A percentile compares a stretch with the other conserved stretches of the same genome.
These are phyloP conservation scores for Ophiocordyceps polyrhachis-furcata DNA, from an alignment of 2,329 filamentous ascomycete genomes.

Conservation along the genomic window DNA sequence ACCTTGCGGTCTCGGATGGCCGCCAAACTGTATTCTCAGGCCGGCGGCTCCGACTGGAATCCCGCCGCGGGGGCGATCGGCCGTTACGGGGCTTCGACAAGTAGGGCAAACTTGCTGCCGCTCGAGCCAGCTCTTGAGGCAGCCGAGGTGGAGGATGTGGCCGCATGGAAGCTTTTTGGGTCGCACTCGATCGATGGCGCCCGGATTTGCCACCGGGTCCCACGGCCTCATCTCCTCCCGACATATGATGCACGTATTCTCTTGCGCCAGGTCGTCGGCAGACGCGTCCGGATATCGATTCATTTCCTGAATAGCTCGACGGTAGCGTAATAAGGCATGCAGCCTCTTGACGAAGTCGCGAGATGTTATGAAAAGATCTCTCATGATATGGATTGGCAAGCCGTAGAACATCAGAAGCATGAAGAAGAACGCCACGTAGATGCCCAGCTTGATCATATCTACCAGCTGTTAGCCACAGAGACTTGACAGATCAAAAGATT, in stretches of 20 bases:
- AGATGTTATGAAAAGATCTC: conserved; percentile 86
- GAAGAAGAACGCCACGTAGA: conserved; percentile 83
- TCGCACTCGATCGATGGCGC: conserved; percentile 63
- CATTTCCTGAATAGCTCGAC: conserved; percentile 86
- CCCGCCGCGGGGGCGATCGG: conserved; percentile 10
- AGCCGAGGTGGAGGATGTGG: conserved; percentile 86
- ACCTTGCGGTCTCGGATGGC: conserved; percentile 4
- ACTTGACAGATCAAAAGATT: background rate
- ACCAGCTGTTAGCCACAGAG: conserved; percentile 3
- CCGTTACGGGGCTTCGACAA: conserved; percentile 59
- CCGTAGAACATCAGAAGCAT: conserved; percentile 91
- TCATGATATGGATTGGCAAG: conserved; percentile 87
- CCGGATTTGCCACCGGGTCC: conserved; percentile 36
- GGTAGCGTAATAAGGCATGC: conserved; percentile 74
- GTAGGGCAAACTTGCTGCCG: conserved; percentile 94
- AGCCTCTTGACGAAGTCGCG: conserved; percentile 81
- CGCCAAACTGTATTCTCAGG: conserved; percentile 14
- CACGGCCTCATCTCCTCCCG: conserved; percentile 87
- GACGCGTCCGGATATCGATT: conserved; percentile 86
- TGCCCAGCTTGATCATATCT: conserved; percentile 81
- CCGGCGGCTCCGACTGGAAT: conserved; percentile 11
- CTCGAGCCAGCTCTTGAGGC: conserved; percentile 92
- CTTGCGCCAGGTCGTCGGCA: conserved; percentile 61
- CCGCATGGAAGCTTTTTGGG: conserved; percentile 95
- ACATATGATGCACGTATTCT: conserved; percentile 95